Conservation (phyloP, 106 monocot species). For the Gastrodia elata region DNA sequence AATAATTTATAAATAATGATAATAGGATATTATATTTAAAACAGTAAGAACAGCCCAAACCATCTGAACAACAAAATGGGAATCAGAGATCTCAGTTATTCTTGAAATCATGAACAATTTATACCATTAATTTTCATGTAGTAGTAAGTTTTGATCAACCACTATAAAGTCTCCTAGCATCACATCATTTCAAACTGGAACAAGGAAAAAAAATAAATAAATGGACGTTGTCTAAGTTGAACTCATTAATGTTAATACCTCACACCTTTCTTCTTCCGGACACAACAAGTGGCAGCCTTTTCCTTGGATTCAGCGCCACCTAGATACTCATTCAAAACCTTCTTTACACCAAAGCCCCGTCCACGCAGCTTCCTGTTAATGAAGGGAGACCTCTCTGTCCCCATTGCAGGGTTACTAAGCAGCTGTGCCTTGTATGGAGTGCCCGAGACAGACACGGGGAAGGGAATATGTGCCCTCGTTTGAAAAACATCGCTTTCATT, state of each 20-base stretch:
- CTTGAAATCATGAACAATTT: too few species aligned
- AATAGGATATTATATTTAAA: too few species aligned
- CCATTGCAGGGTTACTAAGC: slow-evolving; percentile 24
- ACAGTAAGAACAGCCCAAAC: too few species aligned
- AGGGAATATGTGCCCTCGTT: slow-evolving; percentile 29
- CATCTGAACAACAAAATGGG: too few species aligned
- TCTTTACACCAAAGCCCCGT: slow-evolving; percentile 61
- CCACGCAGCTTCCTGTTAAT: slow-evolving; percentile 20
- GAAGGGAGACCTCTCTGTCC: slow-evolving; percentile 36
- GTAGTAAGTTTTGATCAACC: too few species aligned
- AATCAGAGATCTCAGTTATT: too few species aligned
- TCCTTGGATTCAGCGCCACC: slow-evolving; percentile 29
- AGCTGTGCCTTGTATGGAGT: slow-evolving; percentile 34
- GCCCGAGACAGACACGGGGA: slow-evolving; percentile 57
- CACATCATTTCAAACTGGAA: too few species aligned
- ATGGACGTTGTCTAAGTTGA: neutral
- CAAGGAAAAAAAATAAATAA: too few species aligned
- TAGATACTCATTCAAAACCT: slow-evolving; percentile 57
- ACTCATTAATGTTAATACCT: neutral
- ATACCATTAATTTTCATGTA: too few species aligned
- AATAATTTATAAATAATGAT: too few species aligned
- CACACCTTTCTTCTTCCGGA: neutral
- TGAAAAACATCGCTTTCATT: slow-evolving; percentile 19
- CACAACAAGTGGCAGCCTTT: slow-evolving; percentile 16
- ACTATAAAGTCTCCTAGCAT: too few species aligned